Base-by-base conservation (phyloP, 106 monocot genomes). In the Alisma plantagoaquatica region DNA sequence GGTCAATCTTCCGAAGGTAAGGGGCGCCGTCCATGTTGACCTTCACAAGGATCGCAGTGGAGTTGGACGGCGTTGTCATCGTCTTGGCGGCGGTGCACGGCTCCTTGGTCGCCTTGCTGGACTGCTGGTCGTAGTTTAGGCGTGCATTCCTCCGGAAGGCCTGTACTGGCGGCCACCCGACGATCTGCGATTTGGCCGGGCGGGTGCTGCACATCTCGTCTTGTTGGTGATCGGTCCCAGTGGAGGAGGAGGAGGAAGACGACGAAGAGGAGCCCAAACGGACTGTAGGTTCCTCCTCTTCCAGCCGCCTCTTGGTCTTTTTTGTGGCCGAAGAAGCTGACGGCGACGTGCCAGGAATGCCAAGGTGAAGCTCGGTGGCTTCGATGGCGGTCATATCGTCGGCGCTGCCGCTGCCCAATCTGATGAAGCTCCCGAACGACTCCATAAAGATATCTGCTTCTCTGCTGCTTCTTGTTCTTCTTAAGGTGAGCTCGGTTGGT, bases 81-180 rank as follows among this genome's bases (percentile, higher is more conserved):
- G 41, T 43, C 12, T 71, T 41, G 23, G 68, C n/a, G n/a, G n/a
- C n/a, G n/a, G n/a, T n/a, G n/a, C n/a, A n/a, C n/a, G n/a, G n/a
- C n/a, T n/a, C n/a, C n/a, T n/a, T n/a, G n/a, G n/a, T n/a, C n/a
- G n/a, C n/a, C n/a, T n/a, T n/a, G n/a, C n/a, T n/a, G n/a, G n/a
- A n/a, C n/a, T n/a, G n/a, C n/a, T n/a, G n/a, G n/a, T n/a, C n/a
- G n/a, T n/a, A n/a, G n/a, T n/a, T n/a, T n/a, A n/a, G n/a, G n/a
- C n/a, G n/a, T n/a, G n/a, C n/a, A n/a, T n/a, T n/a, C n/a, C n/a
- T n/a, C n/a, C n/a, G n/a, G n/a, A n/a, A n/a, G n/a, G 44, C 28
- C 33, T 68, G 47, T 44, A 90, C 54, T 14, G 89, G 89, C 29
- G 89, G 89, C 89, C 89, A 90, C 6, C 89, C 89, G 8, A 90